Evolutionary conservation across 176 grass and related monocot genomes (phyloP).

Genomic region (Thalia dealbata): DNA sequence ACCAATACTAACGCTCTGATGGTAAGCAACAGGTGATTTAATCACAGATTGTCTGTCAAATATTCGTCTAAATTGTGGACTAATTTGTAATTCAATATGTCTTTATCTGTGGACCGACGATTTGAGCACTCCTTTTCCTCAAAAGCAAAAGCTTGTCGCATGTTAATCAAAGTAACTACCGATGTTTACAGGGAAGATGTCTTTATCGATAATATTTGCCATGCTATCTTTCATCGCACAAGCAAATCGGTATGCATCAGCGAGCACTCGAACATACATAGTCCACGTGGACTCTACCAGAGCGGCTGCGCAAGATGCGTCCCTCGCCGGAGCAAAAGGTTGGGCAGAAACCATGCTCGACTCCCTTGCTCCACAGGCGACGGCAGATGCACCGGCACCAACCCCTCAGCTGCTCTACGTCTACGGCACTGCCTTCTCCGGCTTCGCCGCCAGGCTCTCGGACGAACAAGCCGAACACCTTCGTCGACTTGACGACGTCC

Average conservation of each 20-base stretch:
- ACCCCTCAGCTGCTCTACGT: background rate
- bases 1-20: too few species aligned
- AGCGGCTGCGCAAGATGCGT: background rate
- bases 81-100: too few species aligned
- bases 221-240: background rate
- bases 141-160: too few species aligned
- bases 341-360: slow-evolving; percentile 4
- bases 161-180: background rate
- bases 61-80: too few species aligned
- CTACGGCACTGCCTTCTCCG: slow-evolving; percentile 10
- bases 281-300: background rate
- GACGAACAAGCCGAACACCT: background rate
- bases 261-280: background rate
- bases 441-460: slow-evolving; percentile 14
- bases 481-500: background rate
- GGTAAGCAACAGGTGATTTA: too few species aligned
- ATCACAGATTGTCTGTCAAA: too few species aligned
- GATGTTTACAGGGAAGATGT: background rate
- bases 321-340: background rate
- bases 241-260: background rate
- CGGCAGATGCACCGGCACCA: background rate
- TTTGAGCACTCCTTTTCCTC: too few species aligned
- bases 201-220: background rate
- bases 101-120: too few species aligned
- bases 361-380: background rate